Evolutionary conservation across 2,329 filamentous ascomycete species (phyloP), one percentile per base, ranked within the genome.

Genomic region (Allantophomopsis cytisporea): DNA sequence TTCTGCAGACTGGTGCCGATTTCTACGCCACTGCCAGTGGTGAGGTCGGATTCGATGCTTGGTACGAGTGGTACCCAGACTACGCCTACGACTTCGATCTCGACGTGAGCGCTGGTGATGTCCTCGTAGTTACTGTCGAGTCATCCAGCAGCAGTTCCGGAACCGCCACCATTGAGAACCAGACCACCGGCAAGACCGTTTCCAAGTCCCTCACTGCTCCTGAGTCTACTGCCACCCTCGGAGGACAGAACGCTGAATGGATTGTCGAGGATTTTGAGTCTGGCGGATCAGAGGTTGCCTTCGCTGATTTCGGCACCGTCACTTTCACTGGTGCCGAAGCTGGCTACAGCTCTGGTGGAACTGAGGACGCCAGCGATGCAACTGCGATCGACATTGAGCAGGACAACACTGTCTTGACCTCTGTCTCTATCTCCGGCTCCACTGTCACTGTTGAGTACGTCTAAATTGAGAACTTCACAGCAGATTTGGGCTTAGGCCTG

Each of bases 251-350:
- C 40, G 66, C 63, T 2, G 65, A 69, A 39, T 71, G 66, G 65
- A 68, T 69, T 38, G 62, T 68, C 6, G 65, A 68, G 48, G 64
- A 70, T 42, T 70, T 68, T 45, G 58, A 64, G 43, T 45, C 52
- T 2, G 56, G 57, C 31, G 47, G 46, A 31, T 41, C 47, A 2
- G 58, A 64, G 39, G 63, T 71, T 5, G 54, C 62, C 0, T 55
- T 71, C 39, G 62, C 59, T 31, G 53, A 69, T 47, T 71, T 71
- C 45, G 61, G 60, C 28, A 59, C 52, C 11, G 57, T 71, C 10
- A 57, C 55, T 14, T 71, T 71, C 50, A 60, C 59, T 2, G 49
- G 50, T 39, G 56, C 59, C 35, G 50, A 50, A 37, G 64, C 60
- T 16, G 56, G 48, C 4, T 47, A 47, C 20, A 47, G 39, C 15